Evolutionary conservation across 257 asterid genomes (phyloP).

Genomic region (Solanum chaucha): DNA sequence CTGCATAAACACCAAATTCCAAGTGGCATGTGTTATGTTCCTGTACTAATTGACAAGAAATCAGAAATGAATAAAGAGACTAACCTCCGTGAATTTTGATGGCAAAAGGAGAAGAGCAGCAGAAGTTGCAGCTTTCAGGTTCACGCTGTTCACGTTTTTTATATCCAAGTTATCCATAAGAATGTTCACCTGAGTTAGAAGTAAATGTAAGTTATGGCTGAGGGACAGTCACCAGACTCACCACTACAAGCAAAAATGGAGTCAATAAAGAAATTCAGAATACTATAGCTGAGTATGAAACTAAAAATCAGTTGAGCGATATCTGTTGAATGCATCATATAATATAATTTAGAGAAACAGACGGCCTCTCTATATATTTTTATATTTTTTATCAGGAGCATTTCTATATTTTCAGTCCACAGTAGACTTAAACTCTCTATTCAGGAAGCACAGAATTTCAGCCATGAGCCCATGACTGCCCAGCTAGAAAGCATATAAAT

Average conservation of each 20-base stretch:
- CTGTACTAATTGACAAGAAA: neutral
- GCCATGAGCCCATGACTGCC: neutral
- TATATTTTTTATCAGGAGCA: neutral
- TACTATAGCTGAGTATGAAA: neutral
- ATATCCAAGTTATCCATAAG: conserved; percentile 53
- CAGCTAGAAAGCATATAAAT: neutral
- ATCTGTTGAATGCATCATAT: neutral
- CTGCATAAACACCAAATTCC: conserved; percentile 30
- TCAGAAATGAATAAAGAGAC: conserved; percentile 10
- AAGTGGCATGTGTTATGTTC: neutral
- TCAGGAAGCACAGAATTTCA: neutral
- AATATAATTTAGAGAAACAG: neutral
- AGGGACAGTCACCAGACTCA: neutral
- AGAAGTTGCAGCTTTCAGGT: conserved; percentile 65
- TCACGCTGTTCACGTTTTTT: conserved; percentile 47
- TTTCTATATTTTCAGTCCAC: neutral
- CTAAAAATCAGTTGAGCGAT: neutral
- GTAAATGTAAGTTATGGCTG: neutral
- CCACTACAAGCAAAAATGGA: neutral
- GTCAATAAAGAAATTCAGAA: neutral
- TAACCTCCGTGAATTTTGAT: conserved; percentile 68
- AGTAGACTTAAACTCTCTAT: neutral
- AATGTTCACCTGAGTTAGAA: conserved; percentile 44
- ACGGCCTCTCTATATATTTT: neutral
- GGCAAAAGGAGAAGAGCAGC: conserved; percentile 93